These are phyloP conservation scores for Dillenia turbinata DNA, from an alignment of 164 flowering plant genomes.

Conservation along the genomic window DNA sequence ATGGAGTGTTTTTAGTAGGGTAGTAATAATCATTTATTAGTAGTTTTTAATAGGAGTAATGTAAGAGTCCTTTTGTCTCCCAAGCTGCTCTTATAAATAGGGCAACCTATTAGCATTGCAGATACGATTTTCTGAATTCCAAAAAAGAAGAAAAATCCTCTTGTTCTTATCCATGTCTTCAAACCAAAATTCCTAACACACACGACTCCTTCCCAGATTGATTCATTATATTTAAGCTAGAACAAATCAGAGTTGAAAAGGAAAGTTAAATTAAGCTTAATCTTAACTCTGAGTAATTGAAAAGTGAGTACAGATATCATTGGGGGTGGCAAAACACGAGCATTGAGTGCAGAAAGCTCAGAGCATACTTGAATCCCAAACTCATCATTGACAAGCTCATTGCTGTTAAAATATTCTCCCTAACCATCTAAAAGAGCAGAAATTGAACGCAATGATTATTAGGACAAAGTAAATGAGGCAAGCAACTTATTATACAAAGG, in stretches of 20 bases:
- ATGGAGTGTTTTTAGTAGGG: no score
- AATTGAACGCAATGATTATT: neutral
- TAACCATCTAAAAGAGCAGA: conserved; percentile 35
- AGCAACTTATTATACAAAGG: neutral
- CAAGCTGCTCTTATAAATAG: no score
- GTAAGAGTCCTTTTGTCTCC: no score
- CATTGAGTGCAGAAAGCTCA: conserved; percentile 40
- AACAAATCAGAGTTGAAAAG: conserved; percentile 5
- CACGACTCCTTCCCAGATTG: conserved; percentile 35
- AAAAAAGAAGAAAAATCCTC: no score
- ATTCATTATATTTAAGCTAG: conserved; percentile 70
- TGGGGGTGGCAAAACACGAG: conserved; percentile 77
- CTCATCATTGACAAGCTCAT: conserved; percentile 31
- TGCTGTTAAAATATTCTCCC: conserved; percentile 19
- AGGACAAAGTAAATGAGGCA: neutral
- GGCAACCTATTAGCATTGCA: no score
- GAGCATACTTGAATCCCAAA: conserved; percentile 58
- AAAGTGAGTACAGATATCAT: conserved; percentile 30
- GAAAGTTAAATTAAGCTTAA: neutral
- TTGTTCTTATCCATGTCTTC: no score
- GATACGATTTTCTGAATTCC: no score
- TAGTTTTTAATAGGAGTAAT: no score
- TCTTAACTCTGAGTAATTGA: neutral
- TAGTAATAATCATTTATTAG: no score
- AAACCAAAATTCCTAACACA: no score